Evolutionary conservation across 306 rosid species (phyloP).

Genomic region (Medicago truncatula): DNA sequence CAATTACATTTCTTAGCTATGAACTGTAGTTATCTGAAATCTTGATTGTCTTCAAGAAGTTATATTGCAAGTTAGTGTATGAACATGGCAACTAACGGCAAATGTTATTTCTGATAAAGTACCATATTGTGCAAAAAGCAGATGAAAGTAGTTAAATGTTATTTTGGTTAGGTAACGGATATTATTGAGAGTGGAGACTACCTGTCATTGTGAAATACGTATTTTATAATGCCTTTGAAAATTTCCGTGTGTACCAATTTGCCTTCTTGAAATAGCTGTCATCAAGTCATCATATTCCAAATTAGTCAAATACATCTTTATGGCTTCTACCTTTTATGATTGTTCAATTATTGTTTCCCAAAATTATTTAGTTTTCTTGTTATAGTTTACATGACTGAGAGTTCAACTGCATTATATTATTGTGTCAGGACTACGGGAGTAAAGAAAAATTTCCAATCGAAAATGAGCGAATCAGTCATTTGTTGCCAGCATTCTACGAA

Average conservation of each 20-base stretch:
- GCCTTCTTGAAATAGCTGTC: slow-evolving; percentile 1
- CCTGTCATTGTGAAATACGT: slow-evolving; percentile 2
- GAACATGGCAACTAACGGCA: slow-evolving; percentile 27
- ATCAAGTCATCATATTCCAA: neutral
- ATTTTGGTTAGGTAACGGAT: slow-evolving; percentile 3
- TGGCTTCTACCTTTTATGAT: slow-evolving; percentile 4
- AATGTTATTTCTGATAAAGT: neutral
- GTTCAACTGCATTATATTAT: slow-evolving; percentile 23
- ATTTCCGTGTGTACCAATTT: neutral
- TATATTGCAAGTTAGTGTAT: slow-evolving; percentile 16
- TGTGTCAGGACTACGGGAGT: slow-evolving; percentile 73
- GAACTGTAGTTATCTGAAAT: neutral
- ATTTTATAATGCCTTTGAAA: neutral
- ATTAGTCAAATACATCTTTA: slow-evolving; percentile 20
- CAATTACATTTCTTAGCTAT: slow-evolving; percentile 12
- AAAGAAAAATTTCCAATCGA: slow-evolving; percentile 57
- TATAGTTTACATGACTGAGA: slow-evolving; percentile 26
- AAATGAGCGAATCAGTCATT: slow-evolving; percentile 73
- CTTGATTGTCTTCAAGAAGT: neutral
- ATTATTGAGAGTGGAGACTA: slow-evolving; percentile 12
- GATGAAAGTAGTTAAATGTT: slow-evolving; percentile 11
- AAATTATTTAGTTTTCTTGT: neutral
- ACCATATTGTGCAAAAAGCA: slow-evolving; percentile 8
- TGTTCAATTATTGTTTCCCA: slow-evolving; percentile 1
- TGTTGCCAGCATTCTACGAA: slow-evolving; percentile 74